phyloP scores from a whole-genome alignment of 1,284 basidiomycete genomes.

The Peniophora sp. region DNA sequence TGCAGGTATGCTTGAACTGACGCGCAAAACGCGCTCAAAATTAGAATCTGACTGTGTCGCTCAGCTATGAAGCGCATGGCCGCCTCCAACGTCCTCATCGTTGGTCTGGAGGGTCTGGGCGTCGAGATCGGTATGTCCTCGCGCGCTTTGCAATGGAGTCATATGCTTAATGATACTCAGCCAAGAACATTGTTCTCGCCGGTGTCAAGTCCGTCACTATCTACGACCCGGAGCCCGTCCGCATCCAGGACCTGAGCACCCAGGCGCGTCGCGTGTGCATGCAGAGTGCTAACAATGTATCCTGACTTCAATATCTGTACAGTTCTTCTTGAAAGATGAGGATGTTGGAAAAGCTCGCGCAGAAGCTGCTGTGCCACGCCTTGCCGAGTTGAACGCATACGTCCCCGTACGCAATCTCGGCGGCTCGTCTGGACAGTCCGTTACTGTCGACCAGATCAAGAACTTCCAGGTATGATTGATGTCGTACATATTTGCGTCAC shows the following conservation, averaged over 20 bases:
- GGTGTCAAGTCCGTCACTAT: slow-evolving; percentile 98
- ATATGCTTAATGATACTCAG: slow-evolving; percentile 33
- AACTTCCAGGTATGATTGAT: slow-evolving; percentile 73
- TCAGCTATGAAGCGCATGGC: slow-evolving; percentile 99
- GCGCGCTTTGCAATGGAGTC: neutral
- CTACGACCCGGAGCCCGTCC: slow-evolving; percentile 88
- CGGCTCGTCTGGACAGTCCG: slow-evolving; percentile 61
- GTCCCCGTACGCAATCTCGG: slow-evolving; percentile 85
- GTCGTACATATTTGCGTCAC: neutral
- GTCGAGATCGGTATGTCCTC: slow-evolving; percentile 81
- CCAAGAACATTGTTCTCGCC: slow-evolving; percentile 93
- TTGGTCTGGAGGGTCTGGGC: slow-evolving; percentile 90
- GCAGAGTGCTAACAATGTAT: slow-evolving; percentile 3
- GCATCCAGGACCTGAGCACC: slow-evolving; percentile 85
- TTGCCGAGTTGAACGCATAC: slow-evolving; percentile 95
- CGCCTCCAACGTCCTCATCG: slow-evolving; percentile 89
- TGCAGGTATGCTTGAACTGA: slow-evolving; percentile 55
- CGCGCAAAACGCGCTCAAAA: neutral
- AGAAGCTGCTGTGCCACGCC: slow-evolving; percentile 78
- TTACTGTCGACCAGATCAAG: slow-evolving; percentile 74
- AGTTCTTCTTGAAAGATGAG: slow-evolving; percentile 92
- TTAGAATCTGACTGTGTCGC: slow-evolving; percentile 4
- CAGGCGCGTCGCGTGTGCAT: slow-evolving; percentile 49
- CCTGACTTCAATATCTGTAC: slow-evolving; percentile 7
- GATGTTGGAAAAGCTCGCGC: slow-evolving; percentile 90